Percentiles rank a stretch among this genome's conserved stretches.
These are phyloP conservation scores for Hypericum androsaemum DNA, from an alignment of 345 rosid species.

Conservation along the genomic window DNA sequence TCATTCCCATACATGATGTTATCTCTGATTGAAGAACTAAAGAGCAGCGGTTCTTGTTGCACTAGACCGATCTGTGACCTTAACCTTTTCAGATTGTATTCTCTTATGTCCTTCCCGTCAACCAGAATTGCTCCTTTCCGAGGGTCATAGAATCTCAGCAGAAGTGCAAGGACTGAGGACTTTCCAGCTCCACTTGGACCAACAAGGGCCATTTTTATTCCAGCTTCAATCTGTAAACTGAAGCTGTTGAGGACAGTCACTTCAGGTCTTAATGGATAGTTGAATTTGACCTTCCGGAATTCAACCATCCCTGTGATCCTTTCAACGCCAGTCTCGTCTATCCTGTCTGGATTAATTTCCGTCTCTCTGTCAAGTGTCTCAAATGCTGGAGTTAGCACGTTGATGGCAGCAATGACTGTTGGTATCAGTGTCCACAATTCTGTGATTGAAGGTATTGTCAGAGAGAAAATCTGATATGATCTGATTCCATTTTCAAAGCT, in stretches of 20 bases:
- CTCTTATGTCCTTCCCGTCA: constrained; percentile 28
- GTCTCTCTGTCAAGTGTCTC: constrained; percentile 45
- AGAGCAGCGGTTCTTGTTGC: constrained; percentile 51
- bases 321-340: constrained; percentile 12
- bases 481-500: constrained; percentile 35
- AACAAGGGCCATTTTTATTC: constrained; percentile 37
- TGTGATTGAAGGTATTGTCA: constrained; percentile 62
- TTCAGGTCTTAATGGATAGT: constrained; percentile 48
- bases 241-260: constrained; percentile 41
- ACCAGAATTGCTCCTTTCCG: constrained; percentile 30
- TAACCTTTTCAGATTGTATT: constrained; percentile 33
- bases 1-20: constrained; percentile 41
- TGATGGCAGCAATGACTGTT: constrained; percentile 41
- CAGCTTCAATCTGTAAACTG: constrained; percentile 39
- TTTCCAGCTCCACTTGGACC: constrained; percentile 66
- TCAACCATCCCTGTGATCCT: constrained; percentile 32
- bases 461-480: constrained; percentile 61
- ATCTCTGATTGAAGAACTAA: constrained; percentile 36
- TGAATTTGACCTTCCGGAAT: constrained; percentile 36
- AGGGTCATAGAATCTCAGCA: constrained; percentile 42
- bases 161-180: constrained; percentile 49
- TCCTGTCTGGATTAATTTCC: constrained; percentile 36
- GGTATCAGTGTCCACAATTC: constrained; percentile 63
- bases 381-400: constrained; percentile 40
- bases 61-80: constrained; percentile 44